A percentile compares a stretch with the other conserved stretches of the same genome.
These are phyloP conservation scores for Tolypocladium inflatum DNA, from an alignment of 2,329 filamentous ascomycete species.

Conservation along the genomic window DNA sequence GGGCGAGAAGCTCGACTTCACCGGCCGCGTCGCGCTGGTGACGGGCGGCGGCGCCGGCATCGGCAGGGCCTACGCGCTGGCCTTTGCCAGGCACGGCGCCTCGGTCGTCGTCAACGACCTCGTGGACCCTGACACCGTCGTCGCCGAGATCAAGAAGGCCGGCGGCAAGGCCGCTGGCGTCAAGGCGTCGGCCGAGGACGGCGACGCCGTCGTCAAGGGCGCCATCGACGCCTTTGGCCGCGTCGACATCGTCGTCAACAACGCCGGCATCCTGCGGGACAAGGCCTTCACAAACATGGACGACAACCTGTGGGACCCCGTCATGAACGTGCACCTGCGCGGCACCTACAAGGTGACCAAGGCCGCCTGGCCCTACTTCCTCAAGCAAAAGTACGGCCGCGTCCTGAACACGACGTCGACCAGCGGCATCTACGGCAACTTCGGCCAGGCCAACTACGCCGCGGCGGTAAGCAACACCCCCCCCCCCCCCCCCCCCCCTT, in stretches of 20 bases:
- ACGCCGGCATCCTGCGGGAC: slow-evolving; percentile 93
- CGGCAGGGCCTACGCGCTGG: slow-evolving; percentile 80
- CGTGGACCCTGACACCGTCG: slow-evolving; percentile 81
- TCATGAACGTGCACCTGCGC: slow-evolving; percentile 84
- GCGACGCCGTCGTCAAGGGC: slow-evolving; percentile 80
- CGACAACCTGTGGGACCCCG: slow-evolving; percentile 84
- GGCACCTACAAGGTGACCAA: slow-evolving; percentile 96
- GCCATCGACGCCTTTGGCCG: slow-evolving; percentile 91
- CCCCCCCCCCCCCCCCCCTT: no score
- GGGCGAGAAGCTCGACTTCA: slow-evolving; percentile 70
- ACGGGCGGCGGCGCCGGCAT: slow-evolving; percentile 87
- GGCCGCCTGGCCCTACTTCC: slow-evolving; percentile 93
- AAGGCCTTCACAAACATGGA: slow-evolving; percentile 99
- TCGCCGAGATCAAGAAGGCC: slow-evolving; percentile 81
- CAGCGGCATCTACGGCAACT: slow-evolving; percentile 97
- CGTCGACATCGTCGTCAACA: slow-evolving; percentile 94
- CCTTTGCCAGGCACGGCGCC: slow-evolving; percentile 76
- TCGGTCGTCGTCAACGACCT: slow-evolving; percentile 92
- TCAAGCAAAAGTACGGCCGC: slow-evolving; percentile 98
- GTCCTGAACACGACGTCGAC: slow-evolving; percentile 96
- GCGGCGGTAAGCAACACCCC: slow-evolving; percentile 64
- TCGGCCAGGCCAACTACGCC: slow-evolving; percentile 96
- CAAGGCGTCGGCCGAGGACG: slow-evolving; percentile 89
- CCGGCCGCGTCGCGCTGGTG: slow-evolving; percentile 74
- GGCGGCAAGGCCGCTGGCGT: slow-evolving; percentile 88